Evolutionary conservation across 1,284 basidiomycete genomes (phyloP).

Genomic region (Pascua sp.): DNA sequence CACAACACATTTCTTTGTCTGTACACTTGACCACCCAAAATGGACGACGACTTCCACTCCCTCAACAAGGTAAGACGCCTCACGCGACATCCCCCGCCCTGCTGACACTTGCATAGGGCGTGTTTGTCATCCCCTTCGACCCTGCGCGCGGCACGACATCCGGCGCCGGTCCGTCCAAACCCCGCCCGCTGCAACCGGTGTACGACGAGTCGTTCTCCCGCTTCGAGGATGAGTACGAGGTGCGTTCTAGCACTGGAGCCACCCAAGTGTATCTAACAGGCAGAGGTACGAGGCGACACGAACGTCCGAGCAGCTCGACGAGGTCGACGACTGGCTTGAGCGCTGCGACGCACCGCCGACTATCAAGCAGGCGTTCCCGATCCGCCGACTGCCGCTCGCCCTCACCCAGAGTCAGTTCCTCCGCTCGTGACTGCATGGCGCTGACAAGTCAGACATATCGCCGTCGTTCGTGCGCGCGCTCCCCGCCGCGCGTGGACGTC

Average conservation of each 20-base stretch:
- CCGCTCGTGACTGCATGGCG: background rate
- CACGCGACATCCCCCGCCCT: no score
- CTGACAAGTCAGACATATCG: conserved; percentile 20
- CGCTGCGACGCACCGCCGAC: conserved; percentile 16
- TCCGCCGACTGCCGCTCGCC: conserved; percentile 31
- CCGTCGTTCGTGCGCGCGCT: conserved; percentile 14
- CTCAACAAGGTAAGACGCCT: conserved; percentile 30
- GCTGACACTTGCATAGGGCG: conserved; percentile 25
- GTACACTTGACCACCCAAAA: conserved; percentile 1
- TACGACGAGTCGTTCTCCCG: conserved; percentile 21
- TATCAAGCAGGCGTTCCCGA: conserved; percentile 17
- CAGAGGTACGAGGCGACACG: conserved; percentile 27
- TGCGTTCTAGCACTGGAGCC: background rate
- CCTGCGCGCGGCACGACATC: conserved; percentile 17
- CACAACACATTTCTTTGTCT: background rate
- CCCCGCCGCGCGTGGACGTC: background rate
- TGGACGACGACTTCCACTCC: conserved; percentile 33
- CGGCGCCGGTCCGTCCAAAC: conserved; percentile 4
- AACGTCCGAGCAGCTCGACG: conserved; percentile 33
- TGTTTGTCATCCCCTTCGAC: conserved; percentile 35
- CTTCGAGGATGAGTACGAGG: conserved; percentile 21
- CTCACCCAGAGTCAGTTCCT: conserved; percentile 34
- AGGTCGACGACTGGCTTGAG: conserved; percentile 37
- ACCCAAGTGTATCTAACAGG: background rate
- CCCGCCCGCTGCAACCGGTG: conserved; percentile 19